phyloP scores from a whole-genome alignment of 1,139 yeast genomes.

The Tardiomyces blankii region DNA sequence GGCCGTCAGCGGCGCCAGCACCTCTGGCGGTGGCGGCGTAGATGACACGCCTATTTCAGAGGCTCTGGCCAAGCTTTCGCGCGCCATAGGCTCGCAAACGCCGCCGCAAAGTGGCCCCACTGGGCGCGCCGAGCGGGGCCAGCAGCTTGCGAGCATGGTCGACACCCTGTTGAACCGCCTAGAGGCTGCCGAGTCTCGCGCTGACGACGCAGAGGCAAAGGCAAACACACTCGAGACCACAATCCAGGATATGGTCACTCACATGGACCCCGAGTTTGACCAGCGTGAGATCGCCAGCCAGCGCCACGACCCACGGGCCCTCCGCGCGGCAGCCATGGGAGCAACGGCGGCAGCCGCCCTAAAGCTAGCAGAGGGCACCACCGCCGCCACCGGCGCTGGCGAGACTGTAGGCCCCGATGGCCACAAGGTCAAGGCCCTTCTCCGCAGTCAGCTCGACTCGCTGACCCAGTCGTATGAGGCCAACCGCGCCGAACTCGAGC shows the following conservation, averaged over 20 bases:
- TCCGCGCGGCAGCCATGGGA: background rate
- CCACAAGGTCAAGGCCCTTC: background rate
- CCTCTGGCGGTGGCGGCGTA: background rate
- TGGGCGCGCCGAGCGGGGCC: background rate
- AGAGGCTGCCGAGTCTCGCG: background rate
- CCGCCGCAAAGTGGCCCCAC: background rate
- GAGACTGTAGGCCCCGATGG: background rate
- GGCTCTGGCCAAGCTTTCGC: background rate
- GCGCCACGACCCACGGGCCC: background rate
- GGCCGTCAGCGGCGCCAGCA: background rate
- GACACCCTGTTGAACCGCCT: background rate
- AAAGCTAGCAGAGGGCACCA: background rate
- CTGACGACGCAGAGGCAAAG: background rate
- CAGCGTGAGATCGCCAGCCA: background rate
- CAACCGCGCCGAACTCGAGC: slow-evolving; percentile 19
- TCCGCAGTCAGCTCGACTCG: slow-evolving; percentile 1
- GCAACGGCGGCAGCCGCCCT: background rate
- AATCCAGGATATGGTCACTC: background rate
- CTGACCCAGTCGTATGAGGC: slow-evolving; percentile 14
- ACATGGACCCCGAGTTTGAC: background rate
- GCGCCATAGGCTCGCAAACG: background rate
- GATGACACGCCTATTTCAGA: background rate
- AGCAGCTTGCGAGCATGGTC: background rate
- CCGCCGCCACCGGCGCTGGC: background rate
- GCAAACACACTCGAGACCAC: background rate